Percentiles rank a stretch among this genome's conserved stretches.
Conservation (phyloP, 306 rosid genomes). For the Alnus rubra region DNA sequence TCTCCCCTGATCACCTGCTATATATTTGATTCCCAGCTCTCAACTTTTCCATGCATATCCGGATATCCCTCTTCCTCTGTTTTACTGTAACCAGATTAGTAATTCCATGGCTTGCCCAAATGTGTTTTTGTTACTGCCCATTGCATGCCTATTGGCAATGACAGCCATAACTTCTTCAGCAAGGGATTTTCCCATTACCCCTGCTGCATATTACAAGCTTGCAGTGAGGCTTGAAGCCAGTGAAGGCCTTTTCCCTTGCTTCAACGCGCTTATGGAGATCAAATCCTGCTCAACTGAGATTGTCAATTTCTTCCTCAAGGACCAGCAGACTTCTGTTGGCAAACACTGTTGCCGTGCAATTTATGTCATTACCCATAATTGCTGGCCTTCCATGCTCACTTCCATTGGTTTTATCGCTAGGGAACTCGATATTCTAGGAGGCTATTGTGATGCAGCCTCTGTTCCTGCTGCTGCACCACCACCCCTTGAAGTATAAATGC, state of each 20-base stretch:
- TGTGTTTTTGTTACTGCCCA: not conserved
- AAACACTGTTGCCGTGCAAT: constrained; percentile 33
- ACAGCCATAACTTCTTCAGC: not conserved
- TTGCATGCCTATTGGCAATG: constrained; percentile 1
- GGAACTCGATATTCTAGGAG: constrained; percentile 29
- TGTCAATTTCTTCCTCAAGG: constrained; percentile 25
- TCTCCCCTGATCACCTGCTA: not conserved
- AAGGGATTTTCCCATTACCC: not conserved
- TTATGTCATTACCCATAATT: constrained; percentile 28
- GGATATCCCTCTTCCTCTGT: not conserved
- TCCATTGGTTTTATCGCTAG: constrained; percentile 34
- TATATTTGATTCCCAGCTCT: not conserved
- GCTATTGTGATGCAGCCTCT: not conserved
- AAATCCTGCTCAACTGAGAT: constrained; percentile 40
- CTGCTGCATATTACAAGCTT: not conserved
- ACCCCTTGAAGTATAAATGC: too few species aligned
- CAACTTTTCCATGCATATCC: not conserved
- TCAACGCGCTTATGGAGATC: not conserved
- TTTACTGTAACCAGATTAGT: not conserved
- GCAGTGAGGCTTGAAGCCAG: not conserved
- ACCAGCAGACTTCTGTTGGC: too few species aligned
- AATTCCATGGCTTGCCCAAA: not conserved
- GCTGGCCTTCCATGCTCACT: constrained; percentile 47
- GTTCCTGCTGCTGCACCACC: not conserved
- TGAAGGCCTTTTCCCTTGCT: not conserved